phyloP scores from a whole-genome alignment of 495 filamentous ascomycete genomes.

The Penicillium coffeae region DNA sequence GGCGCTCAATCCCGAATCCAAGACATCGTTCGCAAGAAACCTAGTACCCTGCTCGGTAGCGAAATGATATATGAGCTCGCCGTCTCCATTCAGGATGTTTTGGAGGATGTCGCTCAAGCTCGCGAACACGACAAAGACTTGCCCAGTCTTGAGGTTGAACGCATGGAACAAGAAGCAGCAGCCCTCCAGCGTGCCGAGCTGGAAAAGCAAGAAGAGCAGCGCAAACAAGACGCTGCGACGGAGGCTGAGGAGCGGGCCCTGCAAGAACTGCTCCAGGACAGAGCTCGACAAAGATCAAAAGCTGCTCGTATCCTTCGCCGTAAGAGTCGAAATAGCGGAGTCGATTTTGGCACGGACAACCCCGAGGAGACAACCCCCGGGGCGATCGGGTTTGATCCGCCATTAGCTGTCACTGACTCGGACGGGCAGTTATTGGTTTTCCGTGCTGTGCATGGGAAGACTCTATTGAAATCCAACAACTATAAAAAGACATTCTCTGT shows the following conservation, averaged over 20 bases:
- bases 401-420: slow-evolving; percentile 55
- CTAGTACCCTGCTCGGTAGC: slow-evolving; percentile 67
- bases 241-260: slow-evolving; percentile 72
- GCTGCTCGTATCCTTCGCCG: slow-evolving; percentile 29
- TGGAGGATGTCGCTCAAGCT: slow-evolving; percentile 79
- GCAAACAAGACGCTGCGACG: slow-evolving; percentile 52
- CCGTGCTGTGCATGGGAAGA: slow-evolving; percentile 60
- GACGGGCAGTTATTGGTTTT: slow-evolving; percentile 56
- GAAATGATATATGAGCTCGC: slow-evolving; percentile 91
- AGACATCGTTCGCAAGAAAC: slow-evolving; percentile 63
- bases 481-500: slow-evolving; percentile 62
- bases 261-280: slow-evolving; percentile 71
- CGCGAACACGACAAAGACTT: slow-evolving; percentile 67
- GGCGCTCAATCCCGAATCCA: slow-evolving; percentile 63
- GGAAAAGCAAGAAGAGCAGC: slow-evolving; percentile 49
- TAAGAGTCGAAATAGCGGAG: slow-evolving; percentile 37
- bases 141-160: slow-evolving; percentile 86
- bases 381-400: slow-evolving; percentile 66
- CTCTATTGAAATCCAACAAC: slow-evolving; percentile 53
- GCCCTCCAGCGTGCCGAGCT: slow-evolving; percentile 52
- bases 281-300: slow-evolving; percentile 52
- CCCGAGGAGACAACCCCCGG: slow-evolving; percentile 38
- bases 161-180: slow-evolving; percentile 63
- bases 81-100: slow-evolving; percentile 74
- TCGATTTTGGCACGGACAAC: slow-evolving; percentile 31